Conservation (phyloP, 805 yeast genomes). For the Candida koratica region DNA sequence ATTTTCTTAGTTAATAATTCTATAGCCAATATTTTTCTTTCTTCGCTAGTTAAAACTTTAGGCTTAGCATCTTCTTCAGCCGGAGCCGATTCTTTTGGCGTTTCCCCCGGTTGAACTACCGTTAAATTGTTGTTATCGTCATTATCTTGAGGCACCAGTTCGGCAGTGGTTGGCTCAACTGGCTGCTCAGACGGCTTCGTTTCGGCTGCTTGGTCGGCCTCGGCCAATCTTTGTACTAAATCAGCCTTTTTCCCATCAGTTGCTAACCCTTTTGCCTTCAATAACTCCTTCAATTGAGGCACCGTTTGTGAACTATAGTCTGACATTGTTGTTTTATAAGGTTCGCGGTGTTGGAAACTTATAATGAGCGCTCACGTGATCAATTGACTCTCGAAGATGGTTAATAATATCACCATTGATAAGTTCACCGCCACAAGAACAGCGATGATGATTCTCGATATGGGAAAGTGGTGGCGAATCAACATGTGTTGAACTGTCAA, state of each 20-base stretch:
- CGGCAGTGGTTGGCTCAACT: constrained; percentile 19
- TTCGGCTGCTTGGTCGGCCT: constrained; percentile 38
- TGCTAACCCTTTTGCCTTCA: constrained; percentile 65
- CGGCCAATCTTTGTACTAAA: constrained; percentile 59
- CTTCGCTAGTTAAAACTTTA: constrained; percentile 56
- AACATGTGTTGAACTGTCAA: constrained; percentile 24
- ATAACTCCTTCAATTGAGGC: constrained; percentile 74
- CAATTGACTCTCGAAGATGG: constrained; percentile 18
- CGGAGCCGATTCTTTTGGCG: constrained; percentile 13
- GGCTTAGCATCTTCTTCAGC: constrained; percentile 32
- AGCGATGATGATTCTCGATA: constrained; percentile 19
- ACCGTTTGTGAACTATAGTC: constrained; percentile 68
- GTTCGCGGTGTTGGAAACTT: constrained; percentile 5
- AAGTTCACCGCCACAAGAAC: constrained; percentile 18
- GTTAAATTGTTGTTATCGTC: not conserved
- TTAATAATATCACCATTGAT: constrained; percentile 18
- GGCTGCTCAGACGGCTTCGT: constrained; percentile 3
- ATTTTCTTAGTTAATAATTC: constrained; percentile 65
- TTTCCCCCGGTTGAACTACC: not conserved
- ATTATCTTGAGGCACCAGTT: constrained; percentile 11
- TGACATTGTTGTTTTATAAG: constrained; percentile 32
- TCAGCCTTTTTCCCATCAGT: constrained; percentile 80
- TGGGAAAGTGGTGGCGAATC: constrained; percentile 21
- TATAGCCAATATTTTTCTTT: constrained; percentile 63
- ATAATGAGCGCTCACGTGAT: constrained; percentile 2